Evolutionary conservation across 2,329 filamentous ascomycete genomes (phyloP), one percentile per base, ranked within the genome.

Genomic region (Sphaerulina vaccinii): DNA sequence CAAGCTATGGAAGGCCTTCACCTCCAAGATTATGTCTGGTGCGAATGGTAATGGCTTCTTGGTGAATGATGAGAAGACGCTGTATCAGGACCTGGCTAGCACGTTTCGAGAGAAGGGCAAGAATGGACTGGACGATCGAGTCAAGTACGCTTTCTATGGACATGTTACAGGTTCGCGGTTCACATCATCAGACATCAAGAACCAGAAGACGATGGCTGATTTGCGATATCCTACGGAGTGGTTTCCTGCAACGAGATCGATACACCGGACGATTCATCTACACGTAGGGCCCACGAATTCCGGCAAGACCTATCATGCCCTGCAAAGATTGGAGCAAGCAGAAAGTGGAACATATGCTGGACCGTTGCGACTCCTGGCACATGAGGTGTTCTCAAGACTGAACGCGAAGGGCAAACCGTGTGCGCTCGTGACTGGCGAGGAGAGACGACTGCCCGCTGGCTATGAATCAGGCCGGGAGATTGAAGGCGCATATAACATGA

Each of bases 281-380:
- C 93, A 99, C 64, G 90, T 99, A 43, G 93, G 93, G 0, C 93
- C 93, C 1, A 99, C 93, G 2, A 99, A 99, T 70, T 97, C 93
- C 0, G 93, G 93, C 51, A 99, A 99, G 76, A 99, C 95, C 0
- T 99, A 97, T 67, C 87, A 90, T 67, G 95, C 93, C 0, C 74
- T 99, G 57, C 86, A 95, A 71, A 84, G 87, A 10, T 78, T 99
- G 9, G 89, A 96, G 68, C 77, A 82, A 43, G 85, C 86, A 2
- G 79, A 84, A 23, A 79, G 77, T 7, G 93, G 93, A 33, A 84
- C 96, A 43, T 99, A 97, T 68, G 90, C 92, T 3, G 93, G 95
- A 0, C 93, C 93, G 0, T 74, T 99, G 38, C 82, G 93, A 42
- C 74, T 99, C 40, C 78, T 99, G 22, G 93, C 93, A 0, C 91